A percentile compares a stretch with the other conserved stretches of the same genome.
Conservation (phyloP, 139 green algal species). For the Chlorella sp. region DNA sequence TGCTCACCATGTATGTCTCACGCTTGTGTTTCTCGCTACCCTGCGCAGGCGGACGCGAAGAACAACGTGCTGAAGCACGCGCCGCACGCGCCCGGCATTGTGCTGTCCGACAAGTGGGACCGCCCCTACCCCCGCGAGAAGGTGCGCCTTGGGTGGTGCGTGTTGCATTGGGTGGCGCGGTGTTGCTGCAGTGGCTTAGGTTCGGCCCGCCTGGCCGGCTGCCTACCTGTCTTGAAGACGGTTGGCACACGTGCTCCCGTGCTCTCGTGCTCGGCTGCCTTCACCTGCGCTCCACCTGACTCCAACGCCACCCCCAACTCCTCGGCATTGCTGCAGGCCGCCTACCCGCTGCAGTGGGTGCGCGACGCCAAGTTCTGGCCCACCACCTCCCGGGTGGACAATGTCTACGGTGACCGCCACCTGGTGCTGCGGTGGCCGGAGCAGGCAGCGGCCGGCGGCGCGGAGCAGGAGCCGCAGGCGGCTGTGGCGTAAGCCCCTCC, state of each 20-base stretch:
- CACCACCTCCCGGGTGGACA: conserved; percentile 91
- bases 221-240: background rate
- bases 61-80: conserved; percentile 97
- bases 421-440: conserved; percentile 31
- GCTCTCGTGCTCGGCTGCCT: background rate
- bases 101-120: conserved; percentile 90
- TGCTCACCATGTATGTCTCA: too few species aligned
- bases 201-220: too few species aligned
- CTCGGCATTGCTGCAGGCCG: conserved; percentile 65
- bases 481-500: background rate
- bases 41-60: conserved; percentile 49
- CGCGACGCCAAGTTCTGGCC: conserved; percentile 98
- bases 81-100: conserved; percentile 83
- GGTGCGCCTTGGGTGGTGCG: background rate
- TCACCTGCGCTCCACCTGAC: background rate
- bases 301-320: background rate
- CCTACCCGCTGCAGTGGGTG: conserved; percentile 94
- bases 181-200: background rate
- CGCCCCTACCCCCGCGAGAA: conserved; percentile 90
- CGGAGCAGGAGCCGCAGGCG: background rate
- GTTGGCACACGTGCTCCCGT: background rate
- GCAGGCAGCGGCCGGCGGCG: background rate
- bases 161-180: background rate
- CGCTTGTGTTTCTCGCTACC: too few species aligned
- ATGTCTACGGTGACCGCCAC: conserved; percentile 94